Conservation (phyloP, 441 rosid genomes). For the Omphalea diandra region DNA sequence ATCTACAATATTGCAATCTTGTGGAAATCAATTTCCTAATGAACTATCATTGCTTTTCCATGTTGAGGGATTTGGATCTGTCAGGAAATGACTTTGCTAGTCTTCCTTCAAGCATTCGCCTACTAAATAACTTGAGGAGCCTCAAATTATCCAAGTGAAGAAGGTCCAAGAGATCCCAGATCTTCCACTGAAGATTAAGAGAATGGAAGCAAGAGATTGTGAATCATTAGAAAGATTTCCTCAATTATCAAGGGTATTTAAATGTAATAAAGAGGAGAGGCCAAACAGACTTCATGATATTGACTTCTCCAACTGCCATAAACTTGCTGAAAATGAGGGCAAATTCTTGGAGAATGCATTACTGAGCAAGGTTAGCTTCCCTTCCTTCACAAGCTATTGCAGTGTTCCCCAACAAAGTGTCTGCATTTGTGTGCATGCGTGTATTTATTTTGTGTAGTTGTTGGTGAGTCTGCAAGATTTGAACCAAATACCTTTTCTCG, state of each 20-base stretch:
- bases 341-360: background rate
- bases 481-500: background rate
- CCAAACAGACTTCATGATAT: conserved; percentile 11
- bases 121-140: conserved; percentile 3
- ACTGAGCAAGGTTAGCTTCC: conserved; percentile 7
- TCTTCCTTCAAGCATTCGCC: conserved; percentile 8
- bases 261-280: conserved; percentile 9
- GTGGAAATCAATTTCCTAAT: conserved; percentile 6
- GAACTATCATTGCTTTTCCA: background rate
- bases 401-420: background rate
- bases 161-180: conserved; percentile 17
- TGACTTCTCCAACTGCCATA: conserved; percentile 23
- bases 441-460: background rate
- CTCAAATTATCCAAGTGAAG: conserved; percentile 17
- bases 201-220: conserved; percentile 18
- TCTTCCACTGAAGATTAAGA: conserved; percentile 12
- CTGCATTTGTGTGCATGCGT: background rate
- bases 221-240: conserved; percentile 17
- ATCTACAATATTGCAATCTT: conserved; percentile 10
- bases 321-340: conserved; percentile 11
- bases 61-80: conserved; percentile 19
- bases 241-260: conserved; percentile 9
- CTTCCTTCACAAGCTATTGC: background rate
- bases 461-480: background rate
- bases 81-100: conserved; percentile 16